Evolutionary conservation across 1,139 yeast species (phyloP), one percentile per base, ranked within the genome.

Genomic region (Magnusiomyces ingens): DNA sequence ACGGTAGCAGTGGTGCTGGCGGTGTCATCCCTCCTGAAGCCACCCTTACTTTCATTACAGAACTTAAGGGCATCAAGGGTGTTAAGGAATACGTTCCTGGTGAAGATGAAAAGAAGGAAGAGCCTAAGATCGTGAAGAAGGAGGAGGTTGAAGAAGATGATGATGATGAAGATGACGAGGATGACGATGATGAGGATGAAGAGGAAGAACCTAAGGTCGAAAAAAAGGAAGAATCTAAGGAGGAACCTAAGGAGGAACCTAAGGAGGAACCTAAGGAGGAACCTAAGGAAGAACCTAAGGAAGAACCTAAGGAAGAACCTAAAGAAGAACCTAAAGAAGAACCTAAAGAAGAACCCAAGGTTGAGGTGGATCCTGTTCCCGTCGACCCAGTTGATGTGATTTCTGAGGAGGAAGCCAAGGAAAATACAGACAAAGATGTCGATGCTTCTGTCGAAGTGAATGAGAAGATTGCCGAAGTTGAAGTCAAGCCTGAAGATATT

Each of bases 1-100:
- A 89, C 62, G 97, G 97, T 53, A 56, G 57, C 32, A 58, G 60
- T 53, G 95, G 94, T 49, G 82, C 87, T 56, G 91, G 90, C 47
- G 85, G 84, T 54, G 77, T 74, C 51, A 86, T 87, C 66, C 95
- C 95, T 35, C 82, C 85, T 38, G 79, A 80, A 62, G 80, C 95
- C 35, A 84, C 84, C 49, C 75, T 87, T 50, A 57, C 66, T 26
- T 69, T 69, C 57, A 63, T 62, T 35, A 65, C 70, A 18, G 72
- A 68, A 56, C 59, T 69, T 51, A 67, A 67, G 17, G 64, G 60
- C 10, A 62, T 69, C 51, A 58, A 64, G 48, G 67, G 67, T 15
- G 52, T 48, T 41, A 54, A 50, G 36, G 32, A 26, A 8, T 26
- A 5, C 8, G 32, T 26, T 26, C 54, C 52, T 21, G 55, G 54